A percentile compares a stretch with the other conserved stretches of the same genome.
Evolutionary conservation across 768 basidiomycete genomes (phyloP).

Genomic region (Mycena latifolia): DNA sequence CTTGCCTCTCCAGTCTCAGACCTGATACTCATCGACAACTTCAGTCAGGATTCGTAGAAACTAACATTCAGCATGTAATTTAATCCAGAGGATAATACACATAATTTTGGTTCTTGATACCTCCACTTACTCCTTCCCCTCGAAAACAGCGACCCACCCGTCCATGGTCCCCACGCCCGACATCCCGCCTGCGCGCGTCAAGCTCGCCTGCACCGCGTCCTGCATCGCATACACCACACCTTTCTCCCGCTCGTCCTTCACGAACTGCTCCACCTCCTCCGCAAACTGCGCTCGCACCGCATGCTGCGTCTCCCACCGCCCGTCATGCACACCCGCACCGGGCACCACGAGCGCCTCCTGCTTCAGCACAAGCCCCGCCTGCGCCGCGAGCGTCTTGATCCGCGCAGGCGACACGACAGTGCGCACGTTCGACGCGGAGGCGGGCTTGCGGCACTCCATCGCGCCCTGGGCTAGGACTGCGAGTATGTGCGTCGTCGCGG

Average conservation of each 20-base stretch:
- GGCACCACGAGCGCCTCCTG: conserved; percentile 42
- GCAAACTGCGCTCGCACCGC: conserved; percentile 40
- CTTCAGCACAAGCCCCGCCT: conserved; percentile 39
- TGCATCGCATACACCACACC: conserved; percentile 45
- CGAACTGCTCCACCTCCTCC: conserved; percentile 38
- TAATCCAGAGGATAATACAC: not conserved
- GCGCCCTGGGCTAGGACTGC: conserved; percentile 52
- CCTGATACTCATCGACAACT: too few relatives aligned
- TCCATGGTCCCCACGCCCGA: conserved; percentile 46
- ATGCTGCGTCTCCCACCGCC: conserved; percentile 48
- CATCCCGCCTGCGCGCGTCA: conserved; percentile 30
- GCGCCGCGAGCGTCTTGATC: conserved; percentile 43
- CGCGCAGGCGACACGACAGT: conserved; percentile 48
- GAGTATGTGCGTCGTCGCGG: conserved; percentile 46
- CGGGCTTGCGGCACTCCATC: conserved; percentile 47
- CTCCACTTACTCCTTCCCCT: not conserved
- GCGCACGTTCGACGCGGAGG: conserved; percentile 47
- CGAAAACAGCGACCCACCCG: conserved; percentile 45
- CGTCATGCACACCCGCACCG: conserved; percentile 44
- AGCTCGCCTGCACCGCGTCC: conserved; percentile 41
- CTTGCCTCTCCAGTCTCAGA: too few relatives aligned
- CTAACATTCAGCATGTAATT: not conserved
- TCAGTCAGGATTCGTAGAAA: not conserved
- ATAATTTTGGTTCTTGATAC: not conserved
- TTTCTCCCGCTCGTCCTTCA: conserved; percentile 48